phyloP scores from a whole-genome alignment of 768 basidiomycete genomes.

The Thelephora aurantiotincta region DNA sequence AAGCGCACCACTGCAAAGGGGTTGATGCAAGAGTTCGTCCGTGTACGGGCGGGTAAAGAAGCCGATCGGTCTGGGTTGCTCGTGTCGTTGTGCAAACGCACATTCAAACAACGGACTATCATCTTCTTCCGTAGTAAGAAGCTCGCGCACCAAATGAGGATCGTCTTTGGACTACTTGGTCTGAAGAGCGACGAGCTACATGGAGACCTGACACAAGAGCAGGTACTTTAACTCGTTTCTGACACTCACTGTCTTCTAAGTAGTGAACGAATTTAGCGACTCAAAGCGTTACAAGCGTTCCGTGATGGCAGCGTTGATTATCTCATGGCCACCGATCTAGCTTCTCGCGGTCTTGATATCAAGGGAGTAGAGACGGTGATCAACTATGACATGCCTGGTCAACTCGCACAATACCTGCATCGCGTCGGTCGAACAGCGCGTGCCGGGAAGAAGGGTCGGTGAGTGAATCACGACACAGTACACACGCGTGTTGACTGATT shows the following conservation, averaged over 20 bases:
- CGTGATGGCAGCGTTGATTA: conserved; percentile 82
- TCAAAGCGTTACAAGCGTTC: conserved; percentile 76
- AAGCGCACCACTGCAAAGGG: conserved; percentile 77
- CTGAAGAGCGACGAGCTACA: conserved; percentile 89
- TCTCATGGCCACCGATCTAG: conserved; percentile 92
- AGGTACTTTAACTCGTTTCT: conserved; percentile 34
- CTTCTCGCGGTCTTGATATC: conserved; percentile 92
- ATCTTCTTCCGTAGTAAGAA: conserved; percentile 96
- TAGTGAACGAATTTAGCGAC: conserved; percentile 37
- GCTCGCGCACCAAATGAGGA: conserved; percentile 91
- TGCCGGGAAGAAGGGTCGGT: conserved; percentile 88
- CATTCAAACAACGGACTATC: conserved; percentile 73
- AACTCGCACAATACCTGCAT: conserved; percentile 88
- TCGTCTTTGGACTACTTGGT: conserved; percentile 81
- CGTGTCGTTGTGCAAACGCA: conserved; percentile 73
- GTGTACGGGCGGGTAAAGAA: conserved; percentile 73
- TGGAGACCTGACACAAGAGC: conserved; percentile 92
- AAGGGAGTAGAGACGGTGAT: conserved; percentile 96
- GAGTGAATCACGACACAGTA: conserved; percentile 14
- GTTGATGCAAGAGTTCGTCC: conserved; percentile 88
- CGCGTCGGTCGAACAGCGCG: conserved; percentile 96
- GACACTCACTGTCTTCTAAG: neutral
- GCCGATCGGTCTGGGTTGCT: conserved; percentile 65
- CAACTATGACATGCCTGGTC: conserved; percentile 97
- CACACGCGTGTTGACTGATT: conserved; percentile 2